A percentile compares a stretch with the other conserved stretches of the same genome.
These are phyloP conservation scores for Asterophora parasitica DNA, from an alignment of 768 basidiomycete genomes.

Conservation along the genomic window DNA sequence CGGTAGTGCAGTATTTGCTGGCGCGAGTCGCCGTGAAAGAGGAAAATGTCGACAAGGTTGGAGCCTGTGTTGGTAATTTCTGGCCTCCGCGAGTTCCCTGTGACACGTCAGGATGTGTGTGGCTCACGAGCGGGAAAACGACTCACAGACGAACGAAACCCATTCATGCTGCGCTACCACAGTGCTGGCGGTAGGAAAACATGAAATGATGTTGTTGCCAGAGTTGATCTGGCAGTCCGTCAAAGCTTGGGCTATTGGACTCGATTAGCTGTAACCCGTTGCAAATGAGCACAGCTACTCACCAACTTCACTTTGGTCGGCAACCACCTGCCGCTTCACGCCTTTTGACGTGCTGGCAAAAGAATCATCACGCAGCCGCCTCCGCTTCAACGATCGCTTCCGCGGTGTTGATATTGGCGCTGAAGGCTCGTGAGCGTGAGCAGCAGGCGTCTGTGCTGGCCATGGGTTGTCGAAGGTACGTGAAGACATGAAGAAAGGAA, in stretches of 20 bases:
- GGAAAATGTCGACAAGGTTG: constrained; percentile 68
- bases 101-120: constrained; percentile 9
- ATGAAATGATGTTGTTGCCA: constrained; percentile 72
- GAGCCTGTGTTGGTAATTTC: constrained; percentile 47
- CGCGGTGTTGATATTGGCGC: constrained; percentile 12
- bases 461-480: constrained; percentile 32
- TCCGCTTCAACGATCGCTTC: constrained; percentile 28
- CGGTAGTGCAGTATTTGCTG: constrained; percentile 39
- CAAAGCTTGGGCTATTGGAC: constrained; percentile 35
- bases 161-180: constrained; percentile 68
- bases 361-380: constrained; percentile 17
- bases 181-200: constrained; percentile 59
- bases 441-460: constrained; percentile 38
- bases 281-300: constrained; percentile 12
- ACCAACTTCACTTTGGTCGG: constrained; percentile 32
- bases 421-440: constrained; percentile 8
- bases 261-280: not conserved
- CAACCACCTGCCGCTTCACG: constrained; percentile 32
- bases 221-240: constrained; percentile 48
- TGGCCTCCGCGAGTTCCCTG: constrained; percentile 76
- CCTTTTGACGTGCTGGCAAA: constrained; percentile 23
- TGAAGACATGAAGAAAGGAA: constrained; percentile 31
- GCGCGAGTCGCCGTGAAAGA: constrained; percentile 69
- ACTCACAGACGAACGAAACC: constrained; percentile 79
- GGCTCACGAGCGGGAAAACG: constrained; percentile 11